phyloP scores from a whole-genome alignment of 768 basidiomycete genomes.

The Psilocybe cyanescens region DNA sequence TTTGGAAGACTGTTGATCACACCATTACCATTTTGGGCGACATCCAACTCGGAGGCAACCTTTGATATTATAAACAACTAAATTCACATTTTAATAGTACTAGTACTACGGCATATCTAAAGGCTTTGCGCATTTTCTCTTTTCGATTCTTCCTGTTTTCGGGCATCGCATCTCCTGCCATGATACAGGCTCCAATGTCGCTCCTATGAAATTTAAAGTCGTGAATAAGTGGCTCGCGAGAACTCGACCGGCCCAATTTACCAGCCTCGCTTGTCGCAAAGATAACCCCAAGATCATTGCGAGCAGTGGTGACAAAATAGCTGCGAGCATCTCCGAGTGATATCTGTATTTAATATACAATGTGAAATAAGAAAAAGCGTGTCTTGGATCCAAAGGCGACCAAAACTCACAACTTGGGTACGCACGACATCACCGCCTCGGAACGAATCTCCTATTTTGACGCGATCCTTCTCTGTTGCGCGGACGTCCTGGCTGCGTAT shows the following conservation, averaged over 20 bases:
- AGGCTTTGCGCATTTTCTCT: constrained; percentile 87
- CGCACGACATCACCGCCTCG: constrained; percentile 90
- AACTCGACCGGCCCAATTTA: constrained; percentile 31
- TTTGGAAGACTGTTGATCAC: constrained; percentile 21
- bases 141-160: constrained; percentile 78
- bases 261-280: constrained; percentile 90
- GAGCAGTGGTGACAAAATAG: constrained; percentile 90
- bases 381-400: not conserved
- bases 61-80: constrained; percentile 6
- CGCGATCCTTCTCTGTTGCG: constrained; percentile 87
- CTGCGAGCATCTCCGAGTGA: constrained; percentile 91
- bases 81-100: not conserved
- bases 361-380: not conserved
- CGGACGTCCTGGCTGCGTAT: constrained; percentile 89
- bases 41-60: constrained; percentile 19
- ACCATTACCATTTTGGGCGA: constrained; percentile 33
- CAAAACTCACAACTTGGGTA: constrained; percentile 73
- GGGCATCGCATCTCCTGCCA: constrained; percentile 94
- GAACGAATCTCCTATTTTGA: constrained; percentile 91
- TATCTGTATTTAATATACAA: constrained; percentile 43
- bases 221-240: not conserved
- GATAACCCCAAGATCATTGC: constrained; percentile 90
- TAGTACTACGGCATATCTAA: constrained; percentile 51
- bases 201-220: constrained; percentile 46
- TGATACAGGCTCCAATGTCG: constrained; percentile 82